These are phyloP conservation scores for Xylaria sp. DNA, from an alignment of 2,329 filamentous ascomycete species.

Conservation along the genomic window DNA sequence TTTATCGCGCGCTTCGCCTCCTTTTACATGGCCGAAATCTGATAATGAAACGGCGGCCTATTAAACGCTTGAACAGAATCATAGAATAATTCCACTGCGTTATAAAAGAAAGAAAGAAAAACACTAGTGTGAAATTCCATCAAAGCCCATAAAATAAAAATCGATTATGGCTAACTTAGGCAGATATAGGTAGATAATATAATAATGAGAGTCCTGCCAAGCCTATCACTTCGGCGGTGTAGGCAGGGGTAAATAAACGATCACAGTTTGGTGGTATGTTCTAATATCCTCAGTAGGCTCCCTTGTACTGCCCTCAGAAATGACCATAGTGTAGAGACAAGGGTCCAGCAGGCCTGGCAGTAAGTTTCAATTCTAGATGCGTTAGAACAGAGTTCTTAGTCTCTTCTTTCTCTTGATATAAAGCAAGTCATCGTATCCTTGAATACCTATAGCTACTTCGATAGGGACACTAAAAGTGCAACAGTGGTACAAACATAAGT, in stretches of 20 bases:
- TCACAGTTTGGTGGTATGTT: constrained; percentile 1
- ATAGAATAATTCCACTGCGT: no score
- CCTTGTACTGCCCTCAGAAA: neutral
- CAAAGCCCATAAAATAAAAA: neutral
- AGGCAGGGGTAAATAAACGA: neutral
- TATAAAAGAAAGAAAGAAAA: neutral
- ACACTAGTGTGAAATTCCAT: neutral
- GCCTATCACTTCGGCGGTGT: neutral
- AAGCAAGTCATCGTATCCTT: constrained; percentile 10
- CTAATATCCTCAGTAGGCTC: neutral
- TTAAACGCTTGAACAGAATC: neutral
- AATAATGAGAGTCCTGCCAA: constrained; percentile 1
- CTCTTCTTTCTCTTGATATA: neutral
- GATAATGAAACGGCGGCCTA: neutral
- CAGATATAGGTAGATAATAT: neutral
- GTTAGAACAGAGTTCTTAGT: neutral
- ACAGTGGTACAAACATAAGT: neutral
- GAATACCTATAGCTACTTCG: neutral
- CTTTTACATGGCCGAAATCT: neutral
- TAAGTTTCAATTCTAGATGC: neutral
- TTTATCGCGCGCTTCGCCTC: neutral
- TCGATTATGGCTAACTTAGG: neutral
- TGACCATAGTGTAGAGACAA: neutral
- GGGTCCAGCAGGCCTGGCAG: neutral
- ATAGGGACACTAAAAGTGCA: neutral